Evolutionary conservation across 306 rosid genomes (phyloP).

Genomic region (Prunus kanzakura): DNA sequence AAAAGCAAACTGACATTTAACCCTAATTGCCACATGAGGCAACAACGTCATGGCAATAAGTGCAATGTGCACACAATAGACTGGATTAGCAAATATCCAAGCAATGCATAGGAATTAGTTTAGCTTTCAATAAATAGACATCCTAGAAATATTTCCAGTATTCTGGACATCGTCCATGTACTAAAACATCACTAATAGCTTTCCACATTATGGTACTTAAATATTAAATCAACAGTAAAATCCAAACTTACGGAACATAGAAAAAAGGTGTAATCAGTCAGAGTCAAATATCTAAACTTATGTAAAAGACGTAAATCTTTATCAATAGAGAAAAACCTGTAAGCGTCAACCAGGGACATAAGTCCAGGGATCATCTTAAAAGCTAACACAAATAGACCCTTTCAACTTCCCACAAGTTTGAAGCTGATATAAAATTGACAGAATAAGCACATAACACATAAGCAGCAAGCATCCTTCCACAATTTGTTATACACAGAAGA

Average conservation of each 20-base stretch:
- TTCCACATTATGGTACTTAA: background rate
- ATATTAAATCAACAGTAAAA: background rate
- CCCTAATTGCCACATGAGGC: constrained; percentile 32
- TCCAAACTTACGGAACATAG: background rate
- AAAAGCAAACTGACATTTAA: constrained; percentile 35
- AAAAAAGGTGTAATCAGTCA: too few species aligned
- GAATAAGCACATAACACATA: background rate
- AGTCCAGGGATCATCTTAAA: background rate
- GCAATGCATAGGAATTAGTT: background rate
- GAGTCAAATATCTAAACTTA: background rate
- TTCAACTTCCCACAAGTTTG: background rate
- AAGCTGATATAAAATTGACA: background rate
- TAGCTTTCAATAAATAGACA: background rate
- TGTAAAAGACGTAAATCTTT: background rate
- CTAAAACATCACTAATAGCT: background rate
- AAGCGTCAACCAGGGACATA: background rate
- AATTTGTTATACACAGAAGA: background rate
- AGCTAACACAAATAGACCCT: background rate
- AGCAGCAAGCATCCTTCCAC: background rate
- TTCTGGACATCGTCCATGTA: background rate
- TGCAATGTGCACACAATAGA: constrained; percentile 24
- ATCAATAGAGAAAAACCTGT: background rate
- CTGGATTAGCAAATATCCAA: background rate
- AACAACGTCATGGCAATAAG: constrained; percentile 20
- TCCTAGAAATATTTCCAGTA: background rate